Evolutionary conservation across 495 filamentous ascomycete genomes (phyloP).

Genomic region (Hypoxylon trugodes): DNA sequence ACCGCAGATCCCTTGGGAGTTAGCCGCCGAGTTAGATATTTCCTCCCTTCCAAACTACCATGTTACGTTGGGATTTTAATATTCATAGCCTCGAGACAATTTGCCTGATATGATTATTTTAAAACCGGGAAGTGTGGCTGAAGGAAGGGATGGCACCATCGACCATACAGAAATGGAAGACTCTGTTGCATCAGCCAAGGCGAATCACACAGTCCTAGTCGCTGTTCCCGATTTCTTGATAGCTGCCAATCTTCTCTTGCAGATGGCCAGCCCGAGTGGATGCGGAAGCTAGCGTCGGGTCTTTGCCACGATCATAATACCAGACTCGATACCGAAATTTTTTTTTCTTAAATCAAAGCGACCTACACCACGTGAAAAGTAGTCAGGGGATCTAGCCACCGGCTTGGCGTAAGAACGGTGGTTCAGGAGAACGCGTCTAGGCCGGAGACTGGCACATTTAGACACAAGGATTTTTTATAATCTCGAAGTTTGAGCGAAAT

Average conservation of each 20-base stretch:
- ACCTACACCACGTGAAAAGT: neutral
- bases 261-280: neutral
- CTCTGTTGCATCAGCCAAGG: constrained; percentile 29
- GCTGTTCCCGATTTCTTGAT: constrained; percentile 1
- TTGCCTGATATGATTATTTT: constrained; percentile 5
- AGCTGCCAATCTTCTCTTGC: neutral
- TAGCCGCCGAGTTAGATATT: constrained; percentile 6
- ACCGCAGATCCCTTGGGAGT: neutral
- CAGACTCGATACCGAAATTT: constrained; percentile 24
- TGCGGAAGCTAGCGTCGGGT: constrained; percentile 6
- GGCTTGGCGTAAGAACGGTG: neutral
- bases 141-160: neutral
- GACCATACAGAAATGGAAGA: neutral
- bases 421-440: neutral
- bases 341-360: neutral
- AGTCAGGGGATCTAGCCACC: neutral
- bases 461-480: constrained; percentile 1
- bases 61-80: neutral
- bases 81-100: neutral
- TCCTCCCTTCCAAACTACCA: neutral
- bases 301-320: constrained; percentile 11
- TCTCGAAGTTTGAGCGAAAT: neutral
- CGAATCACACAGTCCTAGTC: constrained; percentile 16
- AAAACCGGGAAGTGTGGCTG: constrained; percentile 16
- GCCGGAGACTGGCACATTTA: neutral